Evolutionary conservation across 202 grass and related monocot genomes (phyloP), one percentile per base, ranked within the genome.

Genomic region (Panicum virgatum): DNA sequence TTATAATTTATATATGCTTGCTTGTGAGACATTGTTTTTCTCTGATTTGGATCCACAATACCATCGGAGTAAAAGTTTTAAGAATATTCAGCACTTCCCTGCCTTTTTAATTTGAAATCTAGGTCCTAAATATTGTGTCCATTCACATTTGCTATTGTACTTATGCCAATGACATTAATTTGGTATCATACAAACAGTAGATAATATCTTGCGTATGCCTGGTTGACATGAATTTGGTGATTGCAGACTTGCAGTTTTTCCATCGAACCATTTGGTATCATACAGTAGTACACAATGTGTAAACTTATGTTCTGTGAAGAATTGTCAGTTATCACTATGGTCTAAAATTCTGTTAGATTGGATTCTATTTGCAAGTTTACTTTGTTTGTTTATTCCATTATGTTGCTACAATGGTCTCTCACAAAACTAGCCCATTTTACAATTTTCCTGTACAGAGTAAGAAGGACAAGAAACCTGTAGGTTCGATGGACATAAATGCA

Each of bases 401-500:
- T 77, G 58, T 30, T 76, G 27, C 26, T 77, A 32, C 44, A 78
- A 14, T 26, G 72, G 0, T 6, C 40, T 79, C 40, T 59, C 69
- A 82, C 30, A 44, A 27, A 74, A 66, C 26, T 83, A 66, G 7
- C 53, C 19, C 18, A 39, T 39, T 52, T 73, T 45, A 42, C 45
- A 48, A 30, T 84, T 77, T 69, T 66, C 11, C 50, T 76, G 22
- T 85, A 62, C 81, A 93, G 85, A 14, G 73, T 72, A 88, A 51
- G 12, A 93, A 85, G 66, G 77, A 79, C 43, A 82, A 83, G 44
- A 81, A 75, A 79, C 37, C 36, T 76, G 62, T 75, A 81, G 84
- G 59, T 57, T 87, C 81, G 45, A 79, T 85, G 69, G 91, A 86
- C 39, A 84, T 93, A 53, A 96, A 91, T 94, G 89, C 96, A 83